Evolutionary conservation across 148 eudicot genomes (phyloP), one percentile per base, ranked within the genome.

Genomic region (Rhododendron ovatum): DNA sequence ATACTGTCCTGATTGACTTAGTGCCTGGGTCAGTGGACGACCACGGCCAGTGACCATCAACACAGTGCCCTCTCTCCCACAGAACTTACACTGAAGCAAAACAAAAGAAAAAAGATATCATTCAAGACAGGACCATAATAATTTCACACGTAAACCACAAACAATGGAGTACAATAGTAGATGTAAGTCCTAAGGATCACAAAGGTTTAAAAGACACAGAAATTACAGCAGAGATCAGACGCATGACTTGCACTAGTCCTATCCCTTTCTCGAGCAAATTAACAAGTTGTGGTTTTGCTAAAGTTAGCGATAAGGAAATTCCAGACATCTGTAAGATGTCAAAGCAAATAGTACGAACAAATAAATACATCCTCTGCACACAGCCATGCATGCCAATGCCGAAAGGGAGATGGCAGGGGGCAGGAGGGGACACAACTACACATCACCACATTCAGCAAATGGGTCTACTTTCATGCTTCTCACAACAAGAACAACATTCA

Each of bases 41-140:
- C 95, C 98, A 28, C 59, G 83, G 30, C 94, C 93, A 79, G 93
- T 65, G 61, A 93, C 87, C 98, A 97, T 93, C 0, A 92, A 92
- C 28, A 95, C 81, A 75, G 88, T 92, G 65, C 98, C 98, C 18
- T 94, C 98, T 87, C 98, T 92, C 5, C 81, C 84, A 83, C 99
- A 97, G 86, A 93, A 91, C 89, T 97, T 97, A 89, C 99, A 97
- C 99, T 97, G 92, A 61, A 89, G 51, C 93, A 95, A 89, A 78
- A 88, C 74, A 39, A 84, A 63, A 7, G 86, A 77, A 78, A 81
- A 67, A 71, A 71, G 7, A 30, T 33, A 71, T 30, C 76, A 71
- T 71, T 15, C 76, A 71, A 71, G 41, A 71, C 37, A 78, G 47
- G 80, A 26, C 30, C 12, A 51, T 63, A 59, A 82, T 30, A 39